A percentile compares a stretch with the other conserved stretches of the same genome.
Evolutionary conservation across 345 rosid species (phyloP).

Genomic region (Lumnitzera littorea): DNA sequence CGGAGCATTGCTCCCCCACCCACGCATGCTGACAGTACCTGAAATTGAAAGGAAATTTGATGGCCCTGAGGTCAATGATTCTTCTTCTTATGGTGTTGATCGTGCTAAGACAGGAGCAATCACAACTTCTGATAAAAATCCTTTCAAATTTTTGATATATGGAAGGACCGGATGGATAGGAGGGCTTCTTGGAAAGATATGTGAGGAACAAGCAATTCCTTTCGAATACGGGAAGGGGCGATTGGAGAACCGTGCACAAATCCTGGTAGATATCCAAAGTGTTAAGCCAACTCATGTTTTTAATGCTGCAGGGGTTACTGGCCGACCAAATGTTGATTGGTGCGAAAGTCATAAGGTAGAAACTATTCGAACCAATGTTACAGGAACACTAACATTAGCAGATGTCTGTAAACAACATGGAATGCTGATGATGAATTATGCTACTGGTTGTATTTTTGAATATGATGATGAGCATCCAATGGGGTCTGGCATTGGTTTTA

Average conservation of each 20-base stretch:
- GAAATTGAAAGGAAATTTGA: no score
- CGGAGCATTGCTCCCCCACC: conserved; percentile 50
- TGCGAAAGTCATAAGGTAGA: conserved; percentile 68
- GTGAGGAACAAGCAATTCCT: conserved; percentile 64
- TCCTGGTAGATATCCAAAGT: conserved; percentile 43
- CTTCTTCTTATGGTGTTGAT: no score
- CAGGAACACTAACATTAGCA: conserved; percentile 69
- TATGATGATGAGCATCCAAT: conserved; percentile 51
- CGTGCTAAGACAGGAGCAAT: no score
- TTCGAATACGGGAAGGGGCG: conserved; percentile 69
- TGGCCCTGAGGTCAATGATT: no score
- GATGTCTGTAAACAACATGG: conserved; percentile 69
- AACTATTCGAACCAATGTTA: conserved; percentile 67
- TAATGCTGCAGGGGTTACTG: conserved; percentile 75
- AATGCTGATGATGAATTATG: conserved; percentile 58
- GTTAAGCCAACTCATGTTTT: conserved; percentile 76
- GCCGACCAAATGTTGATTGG: conserved; percentile 82
- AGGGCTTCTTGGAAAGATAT: conserved; percentile 57
- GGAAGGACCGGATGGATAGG: conserved; percentile 85
- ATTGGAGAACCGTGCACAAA: conserved; percentile 56
- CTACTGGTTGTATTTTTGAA: conserved; percentile 82
- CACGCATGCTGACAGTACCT: conserved; percentile 6
- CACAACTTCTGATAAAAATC: no score
- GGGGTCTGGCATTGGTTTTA: conserved; percentile 61
- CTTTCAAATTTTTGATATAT: conserved; percentile 56